phyloP scores from a whole-genome alignment of 805 yeast genomes.

The Wickerhamiella bombiphila region DNA sequence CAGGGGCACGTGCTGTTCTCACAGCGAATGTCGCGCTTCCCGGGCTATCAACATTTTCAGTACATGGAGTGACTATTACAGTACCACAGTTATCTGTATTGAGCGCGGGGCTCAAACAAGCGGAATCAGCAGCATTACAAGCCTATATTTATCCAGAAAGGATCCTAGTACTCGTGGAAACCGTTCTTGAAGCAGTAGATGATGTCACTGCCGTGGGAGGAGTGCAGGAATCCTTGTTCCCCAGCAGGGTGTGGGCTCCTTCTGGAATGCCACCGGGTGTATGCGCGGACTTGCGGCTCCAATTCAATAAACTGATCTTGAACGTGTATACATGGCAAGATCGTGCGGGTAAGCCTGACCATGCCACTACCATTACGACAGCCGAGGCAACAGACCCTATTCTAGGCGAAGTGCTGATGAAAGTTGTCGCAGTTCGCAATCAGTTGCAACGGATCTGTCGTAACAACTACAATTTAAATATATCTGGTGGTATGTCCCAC shows the following conservation, averaged over 20 bases:
- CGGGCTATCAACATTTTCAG: background rate
- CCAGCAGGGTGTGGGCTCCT: background rate
- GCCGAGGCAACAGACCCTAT: constrained; percentile 1
- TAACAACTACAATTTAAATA: background rate
- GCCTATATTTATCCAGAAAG: background rate
- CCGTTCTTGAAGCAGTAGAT: background rate
- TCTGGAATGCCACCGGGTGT: background rate
- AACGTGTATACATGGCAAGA: background rate
- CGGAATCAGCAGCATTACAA: too few species aligned
- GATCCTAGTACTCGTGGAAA: background rate
- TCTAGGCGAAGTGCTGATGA: background rate
- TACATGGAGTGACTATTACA: background rate
- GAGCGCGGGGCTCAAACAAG: background rate
- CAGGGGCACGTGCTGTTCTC: background rate
- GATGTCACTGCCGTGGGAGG: background rate
- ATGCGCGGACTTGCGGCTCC: background rate
- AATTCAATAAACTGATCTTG: background rate
- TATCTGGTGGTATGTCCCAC: too few species aligned
- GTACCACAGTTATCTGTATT: background rate
- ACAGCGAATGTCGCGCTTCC: background rate
- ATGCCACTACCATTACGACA: background rate
- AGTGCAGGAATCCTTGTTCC: background rate
- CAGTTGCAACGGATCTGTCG: background rate
- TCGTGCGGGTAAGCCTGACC: background rate
- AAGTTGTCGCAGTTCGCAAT: background rate